Conservation (phyloP, 805 yeast genomes). For the Saturnispora besseyi region DNA sequence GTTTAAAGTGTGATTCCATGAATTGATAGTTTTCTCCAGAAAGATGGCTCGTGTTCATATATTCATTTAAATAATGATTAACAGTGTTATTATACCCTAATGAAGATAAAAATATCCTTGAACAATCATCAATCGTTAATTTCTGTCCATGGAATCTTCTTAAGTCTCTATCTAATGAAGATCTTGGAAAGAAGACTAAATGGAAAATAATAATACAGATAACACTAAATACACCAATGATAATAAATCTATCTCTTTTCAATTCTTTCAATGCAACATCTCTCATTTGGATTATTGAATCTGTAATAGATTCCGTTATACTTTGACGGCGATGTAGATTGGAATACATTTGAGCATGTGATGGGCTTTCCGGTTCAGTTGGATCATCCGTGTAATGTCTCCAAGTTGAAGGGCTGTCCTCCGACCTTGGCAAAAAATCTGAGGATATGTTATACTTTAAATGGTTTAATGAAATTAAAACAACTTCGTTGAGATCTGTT, state of each 20-base stretch:
- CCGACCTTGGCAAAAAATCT: neutral
- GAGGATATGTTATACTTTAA: neutral
- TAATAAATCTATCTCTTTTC: constrained; percentile 29
- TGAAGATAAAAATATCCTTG: constrained; percentile 41
- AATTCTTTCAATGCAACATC: constrained; percentile 23
- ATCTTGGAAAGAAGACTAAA: constrained; percentile 70
- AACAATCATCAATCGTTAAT: constrained; percentile 60
- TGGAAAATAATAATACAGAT: constrained; percentile 49
- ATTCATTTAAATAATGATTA: constrained; percentile 14
- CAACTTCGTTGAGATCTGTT: neutral
- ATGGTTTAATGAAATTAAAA: neutral
- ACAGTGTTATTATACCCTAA: constrained; percentile 20
- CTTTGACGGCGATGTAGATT: constrained; percentile 2
- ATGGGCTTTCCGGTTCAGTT: neutral
- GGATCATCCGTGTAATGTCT: constrained; percentile 2
- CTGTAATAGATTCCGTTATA: constrained; percentile 23
- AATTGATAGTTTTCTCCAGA: constrained; percentile 21
- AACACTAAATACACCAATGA: constrained; percentile 25
- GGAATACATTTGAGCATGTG: neutral
- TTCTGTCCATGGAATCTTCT: constrained; percentile 61
- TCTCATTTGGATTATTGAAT: constrained; percentile 20
- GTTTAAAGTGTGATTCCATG: constrained; percentile 13
- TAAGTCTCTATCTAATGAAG: constrained; percentile 74
- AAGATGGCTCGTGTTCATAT: constrained; percentile 16
- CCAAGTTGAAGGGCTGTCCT: neutral